Evolutionary conservation across 2,329 filamentous ascomycete genomes (phyloP), one percentile per base, ranked within the genome.

Genomic region (Penicillium sp.): DNA sequence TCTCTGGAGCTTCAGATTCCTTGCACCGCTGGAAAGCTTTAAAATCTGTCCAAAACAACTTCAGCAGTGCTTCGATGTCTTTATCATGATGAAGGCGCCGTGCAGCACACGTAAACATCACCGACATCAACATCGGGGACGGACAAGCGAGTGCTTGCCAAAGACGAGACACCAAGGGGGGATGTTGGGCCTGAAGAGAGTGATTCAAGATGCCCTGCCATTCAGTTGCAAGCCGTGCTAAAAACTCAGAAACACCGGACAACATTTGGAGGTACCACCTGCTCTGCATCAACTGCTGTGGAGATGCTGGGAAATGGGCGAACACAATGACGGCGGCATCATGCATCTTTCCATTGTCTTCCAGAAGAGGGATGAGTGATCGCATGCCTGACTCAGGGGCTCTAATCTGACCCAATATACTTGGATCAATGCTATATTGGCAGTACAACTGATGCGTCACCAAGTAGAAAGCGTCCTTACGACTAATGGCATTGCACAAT

Each of bases 391-490:
- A 8, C 13, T 35, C 37, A 9, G 40, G 3, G n/a, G 39, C 12
- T 55, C 46, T 37, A 5, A 81, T 65, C 3, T 65, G 57, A 1
- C 60, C 50, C 0, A 68, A 72, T 18, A 75, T 23, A 9, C 15
- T 18, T 18, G 35, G 23, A 35, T 58, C 67, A 3, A 72, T 54
- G 4, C 78, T 79, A 79, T 81, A 83, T 21, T 81, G 65, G 65
- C 85, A 88, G 67, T 84, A 86, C 2, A 87, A 56, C 65, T 89
- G 86, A 65, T 89, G 87, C 13, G 89, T 67, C 6, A 80, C 76
- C 47, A 91, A 62, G 65, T 87, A 91, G 65, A 88, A 83, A 45
- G 75, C 58, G 67, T 92, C 89, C 5, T 78, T 69, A 0, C 67
- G 62, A 2, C 58, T 41, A 59, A 84, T 87, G 1, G 88, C 87